These are phyloP conservation scores for Sarocladium strictum DNA, from an alignment of 2,329 filamentous ascomycete genomes.

Conservation along the genomic window DNA sequence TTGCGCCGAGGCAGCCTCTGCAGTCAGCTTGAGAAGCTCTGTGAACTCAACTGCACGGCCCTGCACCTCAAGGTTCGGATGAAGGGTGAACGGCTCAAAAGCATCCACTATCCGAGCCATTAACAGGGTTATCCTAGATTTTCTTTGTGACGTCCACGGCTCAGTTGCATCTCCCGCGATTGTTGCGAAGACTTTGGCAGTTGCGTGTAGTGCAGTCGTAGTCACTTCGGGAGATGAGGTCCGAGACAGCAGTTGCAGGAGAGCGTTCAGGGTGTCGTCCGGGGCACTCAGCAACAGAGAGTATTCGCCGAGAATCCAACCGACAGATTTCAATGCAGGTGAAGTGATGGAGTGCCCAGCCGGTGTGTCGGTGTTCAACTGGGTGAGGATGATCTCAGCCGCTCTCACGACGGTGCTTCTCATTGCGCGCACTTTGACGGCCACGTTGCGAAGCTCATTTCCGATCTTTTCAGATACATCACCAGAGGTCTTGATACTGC, in stretches of 20 bases:
- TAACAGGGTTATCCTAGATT: conserved; percentile 68
- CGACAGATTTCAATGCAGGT: conserved; percentile 67
- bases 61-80: conserved; percentile 89
- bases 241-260: conserved; percentile 62
- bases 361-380: conserved; percentile 45
- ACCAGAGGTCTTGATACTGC: conserved; percentile 6
- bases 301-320: conserved; percentile 89
- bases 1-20: conserved; percentile 71
- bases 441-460: conserved; percentile 79
- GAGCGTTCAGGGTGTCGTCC: conserved; percentile 64
- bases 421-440: conserved; percentile 84
- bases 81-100: conserved; percentile 69
- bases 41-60: conserved; percentile 90
- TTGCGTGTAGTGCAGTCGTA: conserved; percentile 75
- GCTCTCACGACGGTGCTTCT: conserved; percentile 75
- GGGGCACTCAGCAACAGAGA: conserved; percentile 64
- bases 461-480: conserved; percentile 68
- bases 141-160: conserved; percentile 67
- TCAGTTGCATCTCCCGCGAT: conserved; percentile 60
- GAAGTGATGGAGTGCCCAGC: conserved; percentile 51
- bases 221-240: conserved; percentile 59
- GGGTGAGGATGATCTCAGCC: conserved; percentile 68
- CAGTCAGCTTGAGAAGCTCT: conserved; percentile 80
- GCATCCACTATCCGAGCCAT: conserved; percentile 78
- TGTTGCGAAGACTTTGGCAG: conserved; percentile 76